Evolutionary conservation across 2,329 filamentous ascomycete genomes (phyloP), one percentile per base, ranked within the genome.

Genomic region (Botrytis paeoniae): DNA sequence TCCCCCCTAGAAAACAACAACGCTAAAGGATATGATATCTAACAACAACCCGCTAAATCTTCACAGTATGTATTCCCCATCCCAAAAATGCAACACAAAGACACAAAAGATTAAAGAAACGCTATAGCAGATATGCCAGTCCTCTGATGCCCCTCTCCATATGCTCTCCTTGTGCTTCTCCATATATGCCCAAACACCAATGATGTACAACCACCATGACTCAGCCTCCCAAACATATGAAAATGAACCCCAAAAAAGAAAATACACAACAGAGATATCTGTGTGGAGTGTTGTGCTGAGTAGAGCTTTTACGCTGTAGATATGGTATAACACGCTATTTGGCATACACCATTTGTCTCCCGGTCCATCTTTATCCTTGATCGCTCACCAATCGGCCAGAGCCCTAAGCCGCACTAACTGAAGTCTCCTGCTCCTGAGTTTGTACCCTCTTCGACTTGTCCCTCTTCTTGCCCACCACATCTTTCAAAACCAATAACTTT

Each of bases 401-500:
- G 22, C 37, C 18, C 65, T 69, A 57, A 69, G 29, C n/a, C 20
- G n/a, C 35, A 41, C 35, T 57, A 8, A 35, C 39, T 57, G 65
- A 32, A 41, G 35, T 43, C 65, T 20, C n/a, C 5, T 32, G 35
- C 37, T 37, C 51, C 37, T 57, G 65, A 16, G 35, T 18, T 39
- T 66, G 32, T 39, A 12, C 22, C 22, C 39, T 51, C 32, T 71
- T 70, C 29, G 43, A 37, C 35, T 64, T 69, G 5, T 43, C 54
- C 57, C 74, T 78, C 65, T 74, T 76, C 77, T 77, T 80, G 73
- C 88, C 87, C 69, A 95, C 86, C 43, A 93, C 92, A 60, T 88
- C 87, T 82, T 95, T 95, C 75, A 99, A 83, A 60, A 92, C 88
- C 72, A 88, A 87, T 45, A 99, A 84, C 79, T 93, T 92, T 84